Evolutionary conservation across 2,329 filamentous ascomycete species (phyloP), one percentile per base, ranked within the genome.

Genomic region (Seiridium cupressi): DNA sequence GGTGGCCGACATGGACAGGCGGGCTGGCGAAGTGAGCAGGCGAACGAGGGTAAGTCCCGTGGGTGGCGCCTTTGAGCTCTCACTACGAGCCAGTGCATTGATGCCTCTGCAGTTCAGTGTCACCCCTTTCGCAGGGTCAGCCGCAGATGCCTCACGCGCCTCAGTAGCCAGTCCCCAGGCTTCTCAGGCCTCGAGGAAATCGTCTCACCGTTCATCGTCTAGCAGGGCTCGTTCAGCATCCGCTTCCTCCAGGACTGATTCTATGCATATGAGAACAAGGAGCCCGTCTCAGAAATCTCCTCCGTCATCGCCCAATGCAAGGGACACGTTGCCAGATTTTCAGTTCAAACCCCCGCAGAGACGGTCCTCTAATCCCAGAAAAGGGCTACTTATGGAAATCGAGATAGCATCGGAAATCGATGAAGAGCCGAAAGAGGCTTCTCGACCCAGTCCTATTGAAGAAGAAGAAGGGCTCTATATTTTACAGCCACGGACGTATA

Each of bases 1-100:
- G 65, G 88, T 96, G 58, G 85, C 87, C 13, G 92, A 97, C 72
- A 96, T 97, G 82, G 89, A 96, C 72, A 88, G 87, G 72, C 88
- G 91, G 69, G 93, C 93, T 49, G 92, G 90, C 18, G 87, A 92
- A 70, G 90, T 94, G 47, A 96, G 91, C 77, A 86, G 92, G 57
- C 88, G 88, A 70, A 90, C 87, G 71, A 86, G 86, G 80, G 90
- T 91, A 82, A 77, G 87, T 74, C 51, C 47, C 51, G 60, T 62
- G 58, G 58, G 47, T 38, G 61, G 26, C 32, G 57, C 64, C 49
- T 61, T 55, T 42, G 51, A 60, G 61, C 58, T 60, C 42, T 51
- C 57, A 32, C 13, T 60, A 40, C 42, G 61, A 58, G 61, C 61
- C 44, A 62, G 61, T 53, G 58, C 58, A 44, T 58, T 60, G 55